Percentiles rank a stretch among this genome's conserved stretches.
phyloP scores from a whole-genome alignment of 176 grass and related monocot species.

The Miscanthus lutarioriparius region DNA sequence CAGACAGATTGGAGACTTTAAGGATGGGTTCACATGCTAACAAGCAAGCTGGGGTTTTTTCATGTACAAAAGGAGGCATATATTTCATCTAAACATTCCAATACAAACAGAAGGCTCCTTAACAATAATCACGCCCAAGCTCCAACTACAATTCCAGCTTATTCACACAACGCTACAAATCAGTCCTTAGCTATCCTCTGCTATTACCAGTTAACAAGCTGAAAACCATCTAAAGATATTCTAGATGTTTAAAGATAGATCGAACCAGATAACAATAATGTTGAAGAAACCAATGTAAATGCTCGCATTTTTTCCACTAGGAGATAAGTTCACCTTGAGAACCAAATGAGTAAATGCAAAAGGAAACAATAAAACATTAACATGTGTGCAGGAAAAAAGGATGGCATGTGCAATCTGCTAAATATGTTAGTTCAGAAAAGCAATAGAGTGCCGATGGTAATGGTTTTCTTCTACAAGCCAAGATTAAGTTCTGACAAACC shows the following conservation, averaged over 20 bases:
- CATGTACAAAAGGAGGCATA: neutral
- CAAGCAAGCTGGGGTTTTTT: neutral
- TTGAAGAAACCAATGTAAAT: neutral
- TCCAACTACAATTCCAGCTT: neutral
- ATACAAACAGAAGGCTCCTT: neutral
- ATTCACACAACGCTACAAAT: neutral
- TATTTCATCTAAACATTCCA: neutral
- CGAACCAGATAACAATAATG: conserved; percentile 19
- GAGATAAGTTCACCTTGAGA: neutral
- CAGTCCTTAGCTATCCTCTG: neutral
- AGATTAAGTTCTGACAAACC: conserved; percentile 98
- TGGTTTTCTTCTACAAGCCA: conserved; percentile 41
- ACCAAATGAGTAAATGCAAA: conserved; percentile 6
- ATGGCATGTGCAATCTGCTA: neutral
- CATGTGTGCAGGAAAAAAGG: neutral
- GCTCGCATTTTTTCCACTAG: neutral
- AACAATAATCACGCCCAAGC: neutral
- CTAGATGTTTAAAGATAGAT: conserved; percentile 19
- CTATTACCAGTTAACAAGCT: conserved; percentile 20
- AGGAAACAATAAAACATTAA: neutral
- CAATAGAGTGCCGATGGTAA: conserved; percentile 22
- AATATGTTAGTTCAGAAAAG: conserved; percentile 7
- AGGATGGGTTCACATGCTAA: conserved; percentile 13
- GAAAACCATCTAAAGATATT: conserved; percentile 9
- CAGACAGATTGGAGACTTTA: too few relatives aligned